A percentile compares a stretch with the other conserved stretches of the same genome.
phyloP scores from a whole-genome alignment of 768 basidiomycete genomes.

The Xanthoconium stramineum region DNA sequence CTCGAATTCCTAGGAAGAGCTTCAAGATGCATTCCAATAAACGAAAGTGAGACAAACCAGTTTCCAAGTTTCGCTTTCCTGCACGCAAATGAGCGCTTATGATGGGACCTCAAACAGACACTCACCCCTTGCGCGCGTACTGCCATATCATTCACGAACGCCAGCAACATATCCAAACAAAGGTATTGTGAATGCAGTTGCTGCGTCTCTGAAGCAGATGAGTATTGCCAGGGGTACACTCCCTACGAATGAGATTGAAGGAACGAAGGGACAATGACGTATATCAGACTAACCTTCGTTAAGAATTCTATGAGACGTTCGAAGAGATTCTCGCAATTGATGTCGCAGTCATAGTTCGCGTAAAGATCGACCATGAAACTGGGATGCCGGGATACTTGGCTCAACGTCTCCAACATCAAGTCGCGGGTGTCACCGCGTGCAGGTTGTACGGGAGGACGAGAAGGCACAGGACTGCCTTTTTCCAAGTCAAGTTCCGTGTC shows the following conservation, averaged over 20 bases:
- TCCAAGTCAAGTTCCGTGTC: slow-evolving; percentile 44
- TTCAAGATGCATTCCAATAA: slow-evolving; percentile 1
- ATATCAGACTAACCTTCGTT: slow-evolving; percentile 58
- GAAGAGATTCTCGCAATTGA: slow-evolving; percentile 94
- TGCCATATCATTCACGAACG: slow-evolving; percentile 88
- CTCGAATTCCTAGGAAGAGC: slow-evolving; percentile 41
- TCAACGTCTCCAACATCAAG: slow-evolving; percentile 83
- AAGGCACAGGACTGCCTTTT: slow-evolving; percentile 46
- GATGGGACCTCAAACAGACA: slow-evolving; percentile 10
- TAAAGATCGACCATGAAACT: slow-evolving; percentile 96
- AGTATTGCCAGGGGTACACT: slow-evolving; percentile 69
- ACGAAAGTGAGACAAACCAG: slow-evolving; percentile 40
- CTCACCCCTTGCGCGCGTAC: slow-evolving; percentile 51
- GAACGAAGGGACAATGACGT: neutral
- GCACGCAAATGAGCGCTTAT: slow-evolving; percentile 10
- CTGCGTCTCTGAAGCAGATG: slow-evolving; percentile 56
- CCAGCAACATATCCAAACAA: slow-evolving; percentile 83
- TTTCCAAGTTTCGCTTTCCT: slow-evolving; percentile 60
- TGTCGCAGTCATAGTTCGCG: slow-evolving; percentile 95
- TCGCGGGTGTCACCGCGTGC: slow-evolving; percentile 87
- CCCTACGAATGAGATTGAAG: slow-evolving; percentile 45
- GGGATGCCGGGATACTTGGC: slow-evolving; percentile 74
- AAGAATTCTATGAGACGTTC: slow-evolving; percentile 86
- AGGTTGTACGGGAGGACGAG: slow-evolving; percentile 63
- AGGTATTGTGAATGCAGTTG: slow-evolving; percentile 80